phyloP scores from a whole-genome alignment of 768 basidiomycete species.

The Paxillus involutus region DNA sequence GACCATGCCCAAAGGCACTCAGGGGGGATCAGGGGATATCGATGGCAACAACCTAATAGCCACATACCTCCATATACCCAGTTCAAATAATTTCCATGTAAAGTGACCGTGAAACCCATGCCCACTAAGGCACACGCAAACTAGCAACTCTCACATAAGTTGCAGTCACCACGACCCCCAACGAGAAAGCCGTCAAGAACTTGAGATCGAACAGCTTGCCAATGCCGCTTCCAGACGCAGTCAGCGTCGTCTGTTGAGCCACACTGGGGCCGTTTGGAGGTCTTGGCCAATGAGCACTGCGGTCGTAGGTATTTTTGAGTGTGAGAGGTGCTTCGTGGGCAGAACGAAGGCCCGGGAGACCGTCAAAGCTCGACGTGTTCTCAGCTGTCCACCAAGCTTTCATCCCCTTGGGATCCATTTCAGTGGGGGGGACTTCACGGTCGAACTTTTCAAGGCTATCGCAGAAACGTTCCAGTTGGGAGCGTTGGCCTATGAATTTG shows the following conservation, averaged over 20 bases:
- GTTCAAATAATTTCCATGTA: neutral
- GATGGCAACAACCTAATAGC: too few relatives aligned
- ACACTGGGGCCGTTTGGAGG: neutral
- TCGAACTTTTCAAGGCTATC: constrained; percentile 45
- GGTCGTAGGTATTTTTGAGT: constrained; percentile 23
- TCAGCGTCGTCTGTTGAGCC: neutral
- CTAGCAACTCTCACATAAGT: constrained; percentile 7
- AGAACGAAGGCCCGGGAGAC: constrained; percentile 46
- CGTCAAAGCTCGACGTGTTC: constrained; percentile 56
- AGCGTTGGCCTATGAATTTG: constrained; percentile 55
- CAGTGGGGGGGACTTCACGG: constrained; percentile 16
- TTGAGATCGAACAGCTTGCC: neutral
- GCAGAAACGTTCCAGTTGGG: constrained; percentile 47
- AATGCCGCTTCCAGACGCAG: neutral
- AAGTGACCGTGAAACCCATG: neutral
- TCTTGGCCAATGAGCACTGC: constrained; percentile 9
- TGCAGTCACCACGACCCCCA: constrained; percentile 25
- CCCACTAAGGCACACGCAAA: neutral
- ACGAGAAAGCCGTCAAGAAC: constrained; percentile 28
- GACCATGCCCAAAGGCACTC: too few relatives aligned
- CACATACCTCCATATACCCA: too few relatives aligned
- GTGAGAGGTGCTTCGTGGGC: constrained; percentile 24
- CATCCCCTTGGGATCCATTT: constrained; percentile 42
- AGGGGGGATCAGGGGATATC: too few relatives aligned
- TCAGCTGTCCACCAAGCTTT: constrained; percentile 53